Evolutionary conservation across 2,329 filamentous ascomycete species (phyloP), one percentile per base, ranked within the genome.

Genomic region (Arthroderma sp.): DNA sequence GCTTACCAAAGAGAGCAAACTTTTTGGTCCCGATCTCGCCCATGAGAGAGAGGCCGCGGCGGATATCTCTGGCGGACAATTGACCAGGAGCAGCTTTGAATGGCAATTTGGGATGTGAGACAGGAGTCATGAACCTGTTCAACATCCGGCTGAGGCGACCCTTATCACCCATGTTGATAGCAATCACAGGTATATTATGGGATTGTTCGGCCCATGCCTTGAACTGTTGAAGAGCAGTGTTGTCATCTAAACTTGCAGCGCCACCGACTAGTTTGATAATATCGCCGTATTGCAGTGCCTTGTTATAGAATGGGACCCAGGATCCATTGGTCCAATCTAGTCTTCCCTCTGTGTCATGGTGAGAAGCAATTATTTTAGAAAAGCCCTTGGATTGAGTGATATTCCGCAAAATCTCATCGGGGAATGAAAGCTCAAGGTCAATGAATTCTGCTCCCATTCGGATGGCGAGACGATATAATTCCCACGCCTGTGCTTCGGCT

Each of bases 41-140:
- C 48, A 95, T 74, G 38, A 95, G 68, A 1, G 82, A 75, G 27
- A 94, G 70, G 2, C 80, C 86, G 43, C 75, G 77, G 37, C 87
- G 80, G 51, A 98, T 95, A 55, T 98, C 88, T 2, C 79, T 75
- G 0, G 89, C 87, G 3, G 87, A 94, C 42, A 98, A 74, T 58
- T 98, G 91, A 1, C 91, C 91, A 3, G 91, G 89, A 0, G 91
- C 91, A 34, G 91, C 89, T 59, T 91, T 91, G 66, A 88, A 86
- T 0, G 89, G 87, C n/a, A 96, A 72, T 8, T 75, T 75, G 1
- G 86, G 84, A 61, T 96, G 91, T 3, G 86, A 87, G 9, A 98
- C 91, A 0, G 91, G 91, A 0, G 91, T 96, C 69, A 98, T 78
- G 70, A 96, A 96, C 29, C 76, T 73, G 64, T 98, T 98, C 47